A percentile compares a stretch with the other conserved stretches of the same genome.
Conservation (phyloP, 2,329 filamentous ascomycete species). For the Phyllachora maydis region DNA sequence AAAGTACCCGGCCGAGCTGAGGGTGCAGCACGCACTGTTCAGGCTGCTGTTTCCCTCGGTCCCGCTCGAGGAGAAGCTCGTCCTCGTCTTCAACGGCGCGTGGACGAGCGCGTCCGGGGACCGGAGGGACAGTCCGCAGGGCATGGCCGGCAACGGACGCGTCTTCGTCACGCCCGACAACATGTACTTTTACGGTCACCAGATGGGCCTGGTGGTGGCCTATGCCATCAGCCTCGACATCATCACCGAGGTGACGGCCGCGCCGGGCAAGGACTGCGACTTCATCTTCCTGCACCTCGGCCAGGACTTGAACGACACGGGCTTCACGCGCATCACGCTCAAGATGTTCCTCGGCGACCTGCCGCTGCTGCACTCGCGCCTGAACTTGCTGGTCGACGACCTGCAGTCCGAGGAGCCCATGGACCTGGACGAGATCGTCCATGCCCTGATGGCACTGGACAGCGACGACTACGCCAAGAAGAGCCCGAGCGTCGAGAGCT, state of each 20-base stretch:
- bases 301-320: conserved; percentile 39
- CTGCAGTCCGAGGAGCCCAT: conserved; percentile 51
- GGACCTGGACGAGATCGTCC: conserved; percentile 48
- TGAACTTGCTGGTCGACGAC: conserved; percentile 74
- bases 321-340: conserved; percentile 58
- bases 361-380: conserved; percentile 56
- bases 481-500: conserved; percentile 68
- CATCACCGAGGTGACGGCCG: conserved; percentile 76
- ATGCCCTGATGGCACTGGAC: conserved; percentile 56
- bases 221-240: conserved; percentile 55
- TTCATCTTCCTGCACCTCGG: conserved; percentile 68
- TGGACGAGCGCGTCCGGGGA: conserved; percentile 41
- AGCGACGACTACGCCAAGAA: conserved; percentile 32
- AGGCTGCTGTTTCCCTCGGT: conserved; percentile 74
- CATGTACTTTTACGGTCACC: conserved; percentile 92
- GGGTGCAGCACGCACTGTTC: conserved; percentile 82
- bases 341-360: conserved; percentile 88
- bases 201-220: conserved; percentile 75
- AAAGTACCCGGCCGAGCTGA: conserved; percentile 65
- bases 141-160: conserved; percentile 47
- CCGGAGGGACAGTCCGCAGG: conserved; percentile 17
- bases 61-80: conserved; percentile 56
- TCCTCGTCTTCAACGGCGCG: conserved; percentile 81
- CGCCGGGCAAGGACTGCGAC: conserved; percentile 78
- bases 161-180: conserved; percentile 75